Conservation (phyloP, 345 rosid genomes). For the Viola odorata region DNA sequence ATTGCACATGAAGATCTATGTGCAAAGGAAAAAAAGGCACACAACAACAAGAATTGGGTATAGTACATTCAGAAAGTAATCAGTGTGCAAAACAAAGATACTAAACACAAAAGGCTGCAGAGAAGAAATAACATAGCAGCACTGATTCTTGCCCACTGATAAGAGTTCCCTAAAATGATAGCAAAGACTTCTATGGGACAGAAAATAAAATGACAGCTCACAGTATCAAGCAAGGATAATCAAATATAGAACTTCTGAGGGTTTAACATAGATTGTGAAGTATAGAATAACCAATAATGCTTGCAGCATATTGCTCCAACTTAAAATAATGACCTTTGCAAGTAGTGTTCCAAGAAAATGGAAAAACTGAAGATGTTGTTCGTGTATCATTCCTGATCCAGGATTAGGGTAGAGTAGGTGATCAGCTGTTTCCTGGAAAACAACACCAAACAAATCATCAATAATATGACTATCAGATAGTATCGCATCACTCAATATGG, state of each 20-base stretch:
- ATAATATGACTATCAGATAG: neutral
- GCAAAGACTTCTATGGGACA: too few species aligned
- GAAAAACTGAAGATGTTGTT: constrained; percentile 93
- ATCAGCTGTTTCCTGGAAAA: constrained; percentile 83
- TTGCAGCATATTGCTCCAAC: too few species aligned
- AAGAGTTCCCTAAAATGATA: neutral
- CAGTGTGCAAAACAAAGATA: too few species aligned
- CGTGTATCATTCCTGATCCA: constrained; percentile 95
- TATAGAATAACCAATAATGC: neutral
- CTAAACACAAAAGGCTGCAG: neutral
- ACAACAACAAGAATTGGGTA: too few species aligned
- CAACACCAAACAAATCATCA: neutral
- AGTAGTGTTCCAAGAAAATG: constrained; percentile 92
- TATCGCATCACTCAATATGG: neutral
- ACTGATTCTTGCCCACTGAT: neutral
- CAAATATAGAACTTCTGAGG: too few species aligned
- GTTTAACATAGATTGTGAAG: too few species aligned
- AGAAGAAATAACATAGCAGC: neutral
- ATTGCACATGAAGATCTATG: too few species aligned
- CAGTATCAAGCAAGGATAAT: too few species aligned
- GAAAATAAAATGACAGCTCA: too few species aligned
- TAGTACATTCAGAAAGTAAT: too few species aligned
- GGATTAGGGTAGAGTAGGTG: constrained; percentile 98
- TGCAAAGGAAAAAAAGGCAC: too few species aligned
- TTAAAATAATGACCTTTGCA: constrained; percentile 54